Percentiles rank a stretch among this genome's conserved stretches.
phyloP scores from a whole-genome alignment of 164 flowering plant genomes.

The Umbellularia californica region DNA sequence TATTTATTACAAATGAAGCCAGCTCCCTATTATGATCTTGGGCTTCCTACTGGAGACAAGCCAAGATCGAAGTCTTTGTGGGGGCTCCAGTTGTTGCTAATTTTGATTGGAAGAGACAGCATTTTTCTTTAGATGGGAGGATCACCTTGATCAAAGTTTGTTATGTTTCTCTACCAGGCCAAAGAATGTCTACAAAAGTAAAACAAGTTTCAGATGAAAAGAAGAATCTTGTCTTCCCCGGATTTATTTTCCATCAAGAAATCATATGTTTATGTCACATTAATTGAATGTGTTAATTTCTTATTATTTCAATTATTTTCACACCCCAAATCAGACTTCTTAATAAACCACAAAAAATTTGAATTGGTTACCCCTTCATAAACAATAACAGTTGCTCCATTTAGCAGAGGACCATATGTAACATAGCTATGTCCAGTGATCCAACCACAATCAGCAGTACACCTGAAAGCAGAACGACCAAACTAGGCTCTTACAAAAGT shows the following conservation, averaged over 20 bases:
- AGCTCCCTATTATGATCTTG: too few relatives aligned
- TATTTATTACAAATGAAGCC: too few relatives aligned
- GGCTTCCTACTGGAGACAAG: too few relatives aligned
- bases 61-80: too few relatives aligned
- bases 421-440: constrained; percentile 99
- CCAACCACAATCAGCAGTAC: constrained; percentile 99
- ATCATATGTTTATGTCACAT: neutral
- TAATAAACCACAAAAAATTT: neutral
- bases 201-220: too few relatives aligned
- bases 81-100: too few relatives aligned
- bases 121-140: too few relatives aligned
- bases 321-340: neutral
- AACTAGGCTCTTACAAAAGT: neutral
- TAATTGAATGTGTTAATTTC: neutral
- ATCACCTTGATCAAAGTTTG: too few relatives aligned
- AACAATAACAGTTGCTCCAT: constrained; percentile 72
- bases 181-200: too few relatives aligned
- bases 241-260: neutral
- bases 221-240: neutral
- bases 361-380: constrained; percentile 84
- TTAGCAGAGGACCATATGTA: constrained; percentile 94
- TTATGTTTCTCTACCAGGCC: too few relatives aligned
- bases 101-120: too few relatives aligned
- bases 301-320: neutral
- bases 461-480: constrained; percentile 41